Evolutionary conservation across 2,329 filamentous ascomycete species (phyloP).

Genomic region (Microdochium nivale): DNA sequence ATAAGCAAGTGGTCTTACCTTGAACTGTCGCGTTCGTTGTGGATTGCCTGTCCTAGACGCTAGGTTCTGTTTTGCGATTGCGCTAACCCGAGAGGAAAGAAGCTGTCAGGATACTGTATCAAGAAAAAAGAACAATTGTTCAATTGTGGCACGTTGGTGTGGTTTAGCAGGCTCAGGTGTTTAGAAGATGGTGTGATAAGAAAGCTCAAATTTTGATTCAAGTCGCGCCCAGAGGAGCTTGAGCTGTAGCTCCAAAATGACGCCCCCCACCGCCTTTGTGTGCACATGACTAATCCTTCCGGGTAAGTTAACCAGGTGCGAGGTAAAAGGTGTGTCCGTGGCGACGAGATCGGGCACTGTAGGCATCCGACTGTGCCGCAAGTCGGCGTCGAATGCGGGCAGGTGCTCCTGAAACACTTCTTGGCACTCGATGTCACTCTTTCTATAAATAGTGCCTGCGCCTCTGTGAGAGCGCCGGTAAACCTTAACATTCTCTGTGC

Average conservation of each 20-base stretch:
- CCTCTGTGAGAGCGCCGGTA: not conserved
- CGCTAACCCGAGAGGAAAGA: no score
- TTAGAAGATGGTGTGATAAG: not conserved
- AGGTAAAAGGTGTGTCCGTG: no score
- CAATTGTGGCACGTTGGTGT: no score
- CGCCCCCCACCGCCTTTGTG: not conserved
- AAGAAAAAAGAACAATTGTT: no score
- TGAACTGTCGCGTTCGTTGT: no score
- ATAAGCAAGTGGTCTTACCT: not conserved
- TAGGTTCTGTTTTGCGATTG: no score
- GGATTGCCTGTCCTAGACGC: no score
- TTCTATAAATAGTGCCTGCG: not conserved
- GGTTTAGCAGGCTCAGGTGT: no score
- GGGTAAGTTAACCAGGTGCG: no score
- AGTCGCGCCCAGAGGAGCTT: not conserved
- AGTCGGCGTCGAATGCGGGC: not conserved
- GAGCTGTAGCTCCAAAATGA: not conserved
- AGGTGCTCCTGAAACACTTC: not conserved
- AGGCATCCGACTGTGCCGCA: not conserved
- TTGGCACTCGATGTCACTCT: not conserved
- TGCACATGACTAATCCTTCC: not conserved
- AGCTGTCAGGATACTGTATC: no score
- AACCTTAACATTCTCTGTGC: no score
- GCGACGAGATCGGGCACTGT: not conserved
- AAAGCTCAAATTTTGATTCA: not conserved